Base-by-base conservation (phyloP, 2,329 filamentous ascomycete species). In the Clarireedia homoeocarpa region DNA sequence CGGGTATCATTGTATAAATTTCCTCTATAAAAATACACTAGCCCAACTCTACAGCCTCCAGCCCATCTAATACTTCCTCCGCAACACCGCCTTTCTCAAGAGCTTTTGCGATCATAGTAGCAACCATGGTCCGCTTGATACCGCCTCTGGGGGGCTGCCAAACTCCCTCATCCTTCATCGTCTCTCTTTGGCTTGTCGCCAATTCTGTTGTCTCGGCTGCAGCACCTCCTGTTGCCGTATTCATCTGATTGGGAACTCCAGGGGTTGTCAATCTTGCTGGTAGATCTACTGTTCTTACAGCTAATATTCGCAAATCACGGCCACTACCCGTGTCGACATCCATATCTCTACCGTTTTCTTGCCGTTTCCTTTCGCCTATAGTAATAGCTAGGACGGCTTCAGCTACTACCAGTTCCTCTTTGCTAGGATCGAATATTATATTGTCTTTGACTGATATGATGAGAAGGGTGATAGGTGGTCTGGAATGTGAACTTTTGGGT, bases 391-490 rank as follows among this genome's bases (percentile, higher is more conserved):
- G 77, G 3, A 94, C 89, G 12, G 86, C 84, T 67, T 97, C 92
- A 1, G 94, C 94, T 4, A 97, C 92, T 2, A 91, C 89, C 15
- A 99, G 84, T 71, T 99, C 94, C 70, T 96, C 91, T 63, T 86
- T 85, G 52, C 83, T 86, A 0, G 94, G 92, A 70, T 99, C 94
- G 73, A 97, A 96, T 62, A 99, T 87, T 72, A 96, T 85, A 70
- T 94, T 97, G 58, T 86, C 79, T 57, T 87, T 89, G 0, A 96
- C 86, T 3, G 88, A 83, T 71, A 95, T 87, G 55, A 97, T 90
- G 10, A 99, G 85, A 20, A 99, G 80, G 3, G 92, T 96, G 55
- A 99, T 82, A 0, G 94, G 91, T 4, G 94, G 94, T 49, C 85
- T 81, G 34, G 76, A 69, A 47, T 69, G 64, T 42, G 68, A 61